Base-by-base conservation (phyloP, 225 moss, liverwort and hornwort species). In the Straminergon stramineum region DNA sequence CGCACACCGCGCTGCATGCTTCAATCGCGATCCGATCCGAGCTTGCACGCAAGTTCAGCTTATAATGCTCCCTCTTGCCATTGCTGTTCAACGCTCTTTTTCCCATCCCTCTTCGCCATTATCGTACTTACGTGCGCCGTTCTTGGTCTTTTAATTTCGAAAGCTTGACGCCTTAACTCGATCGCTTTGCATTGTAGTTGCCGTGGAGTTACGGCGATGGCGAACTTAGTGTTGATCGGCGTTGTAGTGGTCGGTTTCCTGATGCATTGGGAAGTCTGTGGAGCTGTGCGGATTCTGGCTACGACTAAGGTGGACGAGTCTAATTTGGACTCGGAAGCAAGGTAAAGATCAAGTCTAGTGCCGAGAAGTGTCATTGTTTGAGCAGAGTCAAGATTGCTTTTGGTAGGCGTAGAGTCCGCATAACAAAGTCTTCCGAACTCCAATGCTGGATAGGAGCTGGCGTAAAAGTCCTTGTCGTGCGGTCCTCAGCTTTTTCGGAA, bases 221-320 rank as follows among this genome's bases (percentile, higher is more conserved):
- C 68, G 70, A 82, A 62, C 79, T 48, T 79, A 15, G 14, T 79
- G 52, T 53, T 80, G 82, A 16, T 85, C 32, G 88, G 61, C 39
- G 71, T 66, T 27, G 64, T 88, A 37, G 67, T 78, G 30, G 43
- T 88, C 76, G 64, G 62, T 24, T 81, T 88, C 60, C 30, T 88
- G 57, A n/a, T 90, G 85, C 83, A 89, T 53, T 86, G 82, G 81
- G 79, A 87, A 55, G 17, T 67, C 26, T 92, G 88, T 88, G 86
- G 63, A 51, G 90, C 88, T 78, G 69, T 70, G 75, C 86, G 88
- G 56, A 62, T 56, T 39, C 20, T 82, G 82, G 45, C 77, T 41
- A 52, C 58, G 69, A 30, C 69, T 28, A n/a, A 70, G 37, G 60
- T 37, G 71, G 71, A 55, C 27, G 73, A 68, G n/a, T 20, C 26